phyloP scores from a whole-genome alignment of 148 eudicot species.

The Salicornia ramosissima region DNA sequence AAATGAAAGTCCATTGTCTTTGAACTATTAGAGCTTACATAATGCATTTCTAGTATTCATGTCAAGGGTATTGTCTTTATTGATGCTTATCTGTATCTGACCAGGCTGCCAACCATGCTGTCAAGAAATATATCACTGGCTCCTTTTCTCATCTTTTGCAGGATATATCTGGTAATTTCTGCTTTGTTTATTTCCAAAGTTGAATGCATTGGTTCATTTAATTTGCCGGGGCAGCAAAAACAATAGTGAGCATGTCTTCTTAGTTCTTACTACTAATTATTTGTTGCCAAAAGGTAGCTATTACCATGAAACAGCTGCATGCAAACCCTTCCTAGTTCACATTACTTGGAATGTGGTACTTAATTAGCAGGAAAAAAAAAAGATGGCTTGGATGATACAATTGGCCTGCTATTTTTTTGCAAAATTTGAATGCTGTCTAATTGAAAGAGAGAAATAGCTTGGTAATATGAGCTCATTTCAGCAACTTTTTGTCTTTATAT shows the following conservation, averaged over 20 bases:
- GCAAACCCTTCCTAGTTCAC: neutral
- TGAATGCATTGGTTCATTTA: neutral
- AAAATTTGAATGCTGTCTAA: neutral
- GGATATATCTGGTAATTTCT: conserved; percentile 60
- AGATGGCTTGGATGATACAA: neutral
- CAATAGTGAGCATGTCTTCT: neutral
- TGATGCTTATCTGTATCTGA: conserved; percentile 17
- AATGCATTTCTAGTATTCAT: neutral
- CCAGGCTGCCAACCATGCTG: conserved; percentile 73
- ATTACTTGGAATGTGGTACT: neutral
- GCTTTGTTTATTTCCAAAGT: neutral
- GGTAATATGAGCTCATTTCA: neutral
- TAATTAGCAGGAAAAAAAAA: neutral
- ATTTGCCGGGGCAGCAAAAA: neutral
- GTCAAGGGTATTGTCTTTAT: conserved; percentile 14
- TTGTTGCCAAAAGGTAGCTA: neutral
- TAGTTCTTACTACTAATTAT: neutral
- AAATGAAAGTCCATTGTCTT: conserved; percentile 8
- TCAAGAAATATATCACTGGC: conserved; percentile 60
- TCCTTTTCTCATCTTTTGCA: conserved; percentile 59
- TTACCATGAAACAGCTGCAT: neutral
- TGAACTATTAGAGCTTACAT: conserved; percentile 2
- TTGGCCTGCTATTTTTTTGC: neutral
- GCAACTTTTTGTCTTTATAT: neutral
- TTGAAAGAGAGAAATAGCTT: neutral